Base-by-base conservation (phyloP, 192 early-diverging fungal species). In the Lunasporangiospora selenospora region DNA sequence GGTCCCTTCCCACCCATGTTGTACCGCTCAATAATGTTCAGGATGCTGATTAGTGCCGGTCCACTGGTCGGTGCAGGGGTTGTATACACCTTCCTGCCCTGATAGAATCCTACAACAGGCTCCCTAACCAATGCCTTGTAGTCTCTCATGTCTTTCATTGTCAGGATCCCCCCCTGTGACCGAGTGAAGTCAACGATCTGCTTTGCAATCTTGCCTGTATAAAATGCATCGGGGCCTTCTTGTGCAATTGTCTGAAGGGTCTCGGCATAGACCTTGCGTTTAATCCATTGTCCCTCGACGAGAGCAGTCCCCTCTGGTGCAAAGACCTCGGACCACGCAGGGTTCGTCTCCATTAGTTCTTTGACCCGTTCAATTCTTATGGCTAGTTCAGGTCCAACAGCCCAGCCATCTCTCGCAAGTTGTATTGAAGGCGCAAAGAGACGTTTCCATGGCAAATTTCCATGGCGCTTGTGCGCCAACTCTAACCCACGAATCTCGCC, bases 401-500 rank as follows among this genome's bases (percentile, higher is more conserved):
- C 58, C 78, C 88, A 94, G 3, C 96, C 96, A 9, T 93, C 75
- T 24, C 83, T 65, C 5, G 89, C 83, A 32, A 98, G 61, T 19
- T 78, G 77, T 39, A 95, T 85, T 5, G 94, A 77, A 1, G 90
- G 90, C 49, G 79, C 77, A 77, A 98, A 90, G 23, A 98, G 77
- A 21, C 80, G 75, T 23, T 69, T 55, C 96, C 96, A 98, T 0
- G 87, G 82, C 23, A 98, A 80, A 56, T 85, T 90, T 16, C 96
- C 96, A 67, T 92, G 78, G 49, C 83, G 80, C 46, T 81, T 77
- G 65, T 97, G 93, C 1, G 94, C 94, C 12, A 78, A 70, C 55
- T 93, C 87, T 36, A 95, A 84, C 10, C 96, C 96, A n/a, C 89
- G 82, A 29, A 98, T 81, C 65, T 98, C 96, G 10, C 96, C 96